Percentiles rank a stretch among this genome's conserved stretches.
Conservation (phyloP, 2,329 filamentous ascomycete species). For the Nemania serpens region DNA sequence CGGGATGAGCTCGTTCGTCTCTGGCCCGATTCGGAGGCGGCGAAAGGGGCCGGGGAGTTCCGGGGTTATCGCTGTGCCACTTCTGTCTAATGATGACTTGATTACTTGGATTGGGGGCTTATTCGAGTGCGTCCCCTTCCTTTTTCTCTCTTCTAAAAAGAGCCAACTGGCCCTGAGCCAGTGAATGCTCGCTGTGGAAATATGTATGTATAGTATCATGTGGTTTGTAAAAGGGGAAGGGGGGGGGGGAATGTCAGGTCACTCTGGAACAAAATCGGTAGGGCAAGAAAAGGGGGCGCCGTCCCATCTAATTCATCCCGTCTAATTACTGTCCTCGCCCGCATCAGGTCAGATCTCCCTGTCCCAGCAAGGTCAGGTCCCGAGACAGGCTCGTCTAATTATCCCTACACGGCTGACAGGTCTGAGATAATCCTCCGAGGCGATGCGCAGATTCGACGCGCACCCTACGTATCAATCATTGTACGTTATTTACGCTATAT, state of each 20-base stretch:
- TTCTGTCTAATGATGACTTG: no score
- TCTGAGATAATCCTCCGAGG: slow-evolving; percentile 20
- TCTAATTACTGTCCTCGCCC: background rate
- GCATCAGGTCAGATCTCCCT: slow-evolving; percentile 19
- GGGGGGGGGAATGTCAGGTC: slow-evolving; percentile 14
- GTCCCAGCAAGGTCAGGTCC: slow-evolving; percentile 33
- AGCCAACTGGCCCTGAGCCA: background rate
- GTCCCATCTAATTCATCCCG: background rate
- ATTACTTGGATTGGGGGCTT: no score
- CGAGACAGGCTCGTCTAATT: slow-evolving; percentile 40
- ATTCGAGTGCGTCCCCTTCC: background rate
- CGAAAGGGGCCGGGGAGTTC: background rate
- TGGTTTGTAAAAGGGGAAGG: no score
- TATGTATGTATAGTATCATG: background rate
- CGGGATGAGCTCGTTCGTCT: background rate
- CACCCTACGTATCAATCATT: background rate
- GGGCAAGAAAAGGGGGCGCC: slow-evolving; percentile 1
- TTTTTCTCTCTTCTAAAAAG: background rate
- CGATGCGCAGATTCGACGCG: background rate
- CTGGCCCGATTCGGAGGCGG: background rate
- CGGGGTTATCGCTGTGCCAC: no score
- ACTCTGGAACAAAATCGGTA: slow-evolving; percentile 22
- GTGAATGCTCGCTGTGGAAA: background rate
- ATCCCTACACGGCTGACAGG: slow-evolving; percentile 16
- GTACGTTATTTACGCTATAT: background rate